Conservation (phyloP, 2,329 filamentous ascomycete species). For the Microdochium nivale region DNA sequence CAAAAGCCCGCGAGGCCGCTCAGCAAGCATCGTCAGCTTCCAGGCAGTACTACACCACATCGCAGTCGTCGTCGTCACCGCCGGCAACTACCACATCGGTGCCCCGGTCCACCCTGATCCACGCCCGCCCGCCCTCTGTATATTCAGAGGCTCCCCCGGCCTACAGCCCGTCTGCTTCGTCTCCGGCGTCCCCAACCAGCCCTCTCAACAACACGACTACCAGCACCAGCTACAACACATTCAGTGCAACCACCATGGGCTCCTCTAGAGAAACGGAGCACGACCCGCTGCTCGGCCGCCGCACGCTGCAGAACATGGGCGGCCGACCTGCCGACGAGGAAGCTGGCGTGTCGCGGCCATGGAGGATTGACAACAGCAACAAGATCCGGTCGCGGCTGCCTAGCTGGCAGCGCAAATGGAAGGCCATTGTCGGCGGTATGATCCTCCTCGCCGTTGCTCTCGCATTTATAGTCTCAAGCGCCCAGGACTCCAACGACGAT, state of each 20-base stretch:
- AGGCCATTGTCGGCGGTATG: constrained; percentile 16
- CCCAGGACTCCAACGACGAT: neutral
- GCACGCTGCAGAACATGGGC: constrained; percentile 37
- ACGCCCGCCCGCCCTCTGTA: constrained; percentile 15
- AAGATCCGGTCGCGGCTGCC: neutral
- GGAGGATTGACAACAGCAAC: neutral
- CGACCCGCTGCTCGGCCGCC: constrained; percentile 29
- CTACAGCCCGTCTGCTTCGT: constrained; percentile 32
- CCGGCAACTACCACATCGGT: constrained; percentile 9
- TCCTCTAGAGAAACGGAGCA: constrained; percentile 30
- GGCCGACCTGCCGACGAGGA: constrained; percentile 18
- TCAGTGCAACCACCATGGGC: constrained; percentile 30
- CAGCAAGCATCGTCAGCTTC: too few species aligned
- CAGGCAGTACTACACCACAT: constrained; percentile 16
- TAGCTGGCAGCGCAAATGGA: constrained; percentile 8
- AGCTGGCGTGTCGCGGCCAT: neutral
- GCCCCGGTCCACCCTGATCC: constrained; percentile 9
- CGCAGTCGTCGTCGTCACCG: constrained; percentile 15
- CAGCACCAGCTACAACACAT: constrained; percentile 31
- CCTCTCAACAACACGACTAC: constrained; percentile 4
- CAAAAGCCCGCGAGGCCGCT: constrained; percentile 37
- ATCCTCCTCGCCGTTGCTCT: constrained; percentile 15
- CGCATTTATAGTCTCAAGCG: neutral
- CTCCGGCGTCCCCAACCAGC: constrained; percentile 7
- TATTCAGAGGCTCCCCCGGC: constrained; percentile 38